Percentiles rank a stretch among this genome's conserved stretches.
These are phyloP conservation scores for Coffea eugenioides DNA, from an alignment of 257 asterid genomes.

Conservation along the genomic window DNA sequence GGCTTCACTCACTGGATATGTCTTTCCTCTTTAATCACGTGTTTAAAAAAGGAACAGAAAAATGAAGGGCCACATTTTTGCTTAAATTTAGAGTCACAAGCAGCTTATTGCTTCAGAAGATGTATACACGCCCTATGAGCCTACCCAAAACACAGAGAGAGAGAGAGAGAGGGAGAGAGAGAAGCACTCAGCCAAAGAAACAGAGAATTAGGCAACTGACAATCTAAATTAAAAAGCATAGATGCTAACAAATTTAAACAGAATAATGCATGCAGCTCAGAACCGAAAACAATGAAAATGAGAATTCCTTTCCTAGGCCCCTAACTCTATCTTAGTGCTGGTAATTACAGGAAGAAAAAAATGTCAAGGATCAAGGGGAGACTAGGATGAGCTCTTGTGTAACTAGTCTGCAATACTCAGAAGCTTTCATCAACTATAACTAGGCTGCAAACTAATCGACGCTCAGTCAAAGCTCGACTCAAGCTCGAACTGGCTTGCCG, in stretches of 20 bases:
- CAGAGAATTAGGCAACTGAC: not conserved
- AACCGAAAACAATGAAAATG: not conserved
- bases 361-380: not conserved
- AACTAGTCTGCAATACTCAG: not conserved
- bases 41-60: not conserved
- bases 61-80: not conserved
- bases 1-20: not conserved
- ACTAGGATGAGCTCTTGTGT: not conserved
- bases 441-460: too few species aligned
- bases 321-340: not conserved
- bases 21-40: conserved; percentile 3
- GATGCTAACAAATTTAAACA: not conserved
- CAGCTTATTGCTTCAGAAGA: not conserved
- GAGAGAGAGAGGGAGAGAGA: not conserved
- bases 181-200: not conserved
- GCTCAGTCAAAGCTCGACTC: too few species aligned
- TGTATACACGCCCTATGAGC: not conserved
- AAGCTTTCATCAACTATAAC: conserved; percentile 7
- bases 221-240: not conserved
- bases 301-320: not conserved
- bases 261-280: not conserved
- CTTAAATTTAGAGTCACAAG: not conserved
- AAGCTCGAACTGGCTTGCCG: too few species aligned
- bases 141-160: not conserved
- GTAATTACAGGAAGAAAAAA: not conserved